Base-by-base conservation (phyloP, 1,139 yeast genomes). In the Candida anutae region DNA sequence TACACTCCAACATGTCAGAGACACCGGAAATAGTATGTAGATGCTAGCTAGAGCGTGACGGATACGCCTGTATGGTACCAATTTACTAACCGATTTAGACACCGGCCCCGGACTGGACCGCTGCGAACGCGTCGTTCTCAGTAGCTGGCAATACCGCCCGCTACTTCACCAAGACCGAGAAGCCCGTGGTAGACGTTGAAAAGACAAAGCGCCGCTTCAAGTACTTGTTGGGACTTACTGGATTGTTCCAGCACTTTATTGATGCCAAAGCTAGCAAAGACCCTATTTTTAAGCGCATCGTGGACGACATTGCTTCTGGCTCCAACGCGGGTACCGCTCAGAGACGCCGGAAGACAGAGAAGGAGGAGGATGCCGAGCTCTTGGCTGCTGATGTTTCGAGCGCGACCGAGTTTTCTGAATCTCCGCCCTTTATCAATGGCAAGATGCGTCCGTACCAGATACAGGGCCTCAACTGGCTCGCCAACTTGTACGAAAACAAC, bases 401-500 rank as follows among this genome's bases (percentile, higher is more conserved):
- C 11, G 58, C 68, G 27, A 64, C 70, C 9, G 84, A 76, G 42
- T 74, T 76, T 43, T 64, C 75, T 3, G 82, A 78, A 41, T 66
- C 77, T 33, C 93, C 93, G 0, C 60, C 66, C 0, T 81, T 67
- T 42, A 52, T 81, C 19, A 61, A 77, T 28, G 93, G 93, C 12
- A 53, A 53, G 30, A 50, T 81, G 34, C 67, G 93, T 45, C 79
- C 81, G n/a, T 81, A 88, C 53, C 97, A 88, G 55, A 71, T 88
- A 34, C 95, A 83, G 50, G 97, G 97, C 31, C 67, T 88, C 39
- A 88, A 88, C 57, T 88, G 97, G 97, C 61, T 88, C 45, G 75
- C 87, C 14, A 74, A 87, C 1, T 59, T 88, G 32, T 79, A 81
- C 47, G 93, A 83, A 42, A 85, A 88, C 55, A 77, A 80, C 44